Evolutionary conservation across 2,329 filamentous ascomycete species (phyloP), one percentile per base, ranked within the genome.

Genomic region (Colletotrichum horii): DNA sequence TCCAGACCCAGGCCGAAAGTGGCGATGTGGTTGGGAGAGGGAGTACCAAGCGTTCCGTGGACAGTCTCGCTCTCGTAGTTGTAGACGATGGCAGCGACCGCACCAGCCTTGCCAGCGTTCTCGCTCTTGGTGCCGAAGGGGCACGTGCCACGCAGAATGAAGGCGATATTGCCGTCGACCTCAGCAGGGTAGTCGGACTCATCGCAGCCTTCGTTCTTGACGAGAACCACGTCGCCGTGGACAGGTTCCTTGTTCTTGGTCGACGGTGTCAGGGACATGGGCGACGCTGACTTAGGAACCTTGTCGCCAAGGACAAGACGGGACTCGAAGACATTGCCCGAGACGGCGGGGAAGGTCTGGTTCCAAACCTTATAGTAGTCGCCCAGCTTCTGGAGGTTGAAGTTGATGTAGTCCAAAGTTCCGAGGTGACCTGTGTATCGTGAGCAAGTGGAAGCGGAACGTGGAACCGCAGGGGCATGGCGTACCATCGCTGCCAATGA

Each of bases 91-190:
- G 93, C 93, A 3, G 92, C 94, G 5, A 91, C 83, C 7, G 95
- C 95, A 24, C 94, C 94, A 2, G 93, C 93, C 65, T 87, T 88
- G 56, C 92, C 93, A 8, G 95, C 94, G 16, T 90, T 85, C 69
- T 88, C 89, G 2, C 93, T 93, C 86, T 97, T 97, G 75, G 88
- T 84, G 14, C 92, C 94, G 79, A 96, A 97, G 9, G 91, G 79
- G 81, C 95, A 97, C 2, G 84, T 87, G 69, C 95, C 95, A 71
- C 95, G 92, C 34, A 88, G 87, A 77, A 97, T 89, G 48, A 97
- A 87, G 12, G 93, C 94, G 75, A 97, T 93, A 74, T 91, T 91
- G 66, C 92, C 93, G 12, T 86, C 82, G 6, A 93, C 85, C 2
- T 85, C 83, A 2, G 87, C 80, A 2, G 94, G 91, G 81, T 91